Evolutionary conservation across 1,284 basidiomycete species (phyloP).

Genomic region (Malassezia furfur): DNA sequence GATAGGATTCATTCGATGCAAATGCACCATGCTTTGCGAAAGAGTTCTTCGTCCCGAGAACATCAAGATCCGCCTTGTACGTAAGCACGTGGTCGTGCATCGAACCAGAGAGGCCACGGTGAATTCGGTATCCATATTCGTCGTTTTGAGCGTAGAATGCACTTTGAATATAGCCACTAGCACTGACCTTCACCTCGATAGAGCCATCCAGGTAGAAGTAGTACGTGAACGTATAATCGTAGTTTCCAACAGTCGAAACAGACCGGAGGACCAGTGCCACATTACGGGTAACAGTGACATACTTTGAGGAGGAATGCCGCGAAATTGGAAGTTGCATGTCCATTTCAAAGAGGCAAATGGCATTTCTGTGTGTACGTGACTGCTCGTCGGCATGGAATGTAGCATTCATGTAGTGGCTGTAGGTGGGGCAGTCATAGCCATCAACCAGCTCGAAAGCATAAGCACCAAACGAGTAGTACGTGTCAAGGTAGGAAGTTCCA

Average conservation of each 20-base stretch:
- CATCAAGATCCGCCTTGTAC: slow-evolving; percentile 57
- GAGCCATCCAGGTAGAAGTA: slow-evolving; percentile 61
- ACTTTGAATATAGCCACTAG: slow-evolving; percentile 62
- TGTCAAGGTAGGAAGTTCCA: slow-evolving; percentile 56
- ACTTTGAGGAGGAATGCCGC: slow-evolving; percentile 55
- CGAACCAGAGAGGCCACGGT: slow-evolving; percentile 57
- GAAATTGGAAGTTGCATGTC: slow-evolving; percentile 57
- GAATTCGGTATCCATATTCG: slow-evolving; percentile 55
- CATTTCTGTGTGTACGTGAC: slow-evolving; percentile 52
- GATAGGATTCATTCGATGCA: slow-evolving; percentile 30
- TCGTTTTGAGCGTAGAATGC: slow-evolving; percentile 54
- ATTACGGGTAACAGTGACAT: slow-evolving; percentile 47
- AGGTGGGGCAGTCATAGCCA: slow-evolving; percentile 51
- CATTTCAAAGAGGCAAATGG: slow-evolving; percentile 61
- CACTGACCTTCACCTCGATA: slow-evolving; percentile 58
- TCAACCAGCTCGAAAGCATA: slow-evolving; percentile 56
- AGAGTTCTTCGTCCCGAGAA: slow-evolving; percentile 58
- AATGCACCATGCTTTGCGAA: slow-evolving; percentile 51
- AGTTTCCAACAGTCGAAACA: slow-evolving; percentile 55
- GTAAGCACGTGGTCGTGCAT: slow-evolving; percentile 64
- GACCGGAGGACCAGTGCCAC: slow-evolving; percentile 55
- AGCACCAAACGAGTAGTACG: slow-evolving; percentile 47
- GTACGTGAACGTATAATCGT: slow-evolving; percentile 56
- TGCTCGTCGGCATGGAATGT: slow-evolving; percentile 54
- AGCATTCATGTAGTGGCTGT: slow-evolving; percentile 59